phyloP scores from a whole-genome alignment of 2,329 filamentous ascomycete species.

The Pseudofabraea citricarpa region DNA sequence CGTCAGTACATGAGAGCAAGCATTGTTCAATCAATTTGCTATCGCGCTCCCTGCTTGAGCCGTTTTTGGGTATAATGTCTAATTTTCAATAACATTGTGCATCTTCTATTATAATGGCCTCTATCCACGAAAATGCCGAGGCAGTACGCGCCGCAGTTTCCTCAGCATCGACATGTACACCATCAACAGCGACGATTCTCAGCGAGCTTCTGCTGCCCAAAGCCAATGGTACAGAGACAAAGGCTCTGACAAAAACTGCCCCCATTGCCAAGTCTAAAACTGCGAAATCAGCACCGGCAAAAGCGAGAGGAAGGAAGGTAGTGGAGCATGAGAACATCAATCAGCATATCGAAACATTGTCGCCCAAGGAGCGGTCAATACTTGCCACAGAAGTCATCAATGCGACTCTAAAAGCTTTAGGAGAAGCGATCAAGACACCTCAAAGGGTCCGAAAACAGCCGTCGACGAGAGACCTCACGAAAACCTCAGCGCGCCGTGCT shows the following conservation, averaged over 20 bases:
- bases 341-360: conserved; percentile 33
- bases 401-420: conserved; percentile 60
- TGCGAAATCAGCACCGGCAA: conserved; percentile 18
- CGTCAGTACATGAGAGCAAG: background rate
- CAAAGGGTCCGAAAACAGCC: conserved; percentile 14
- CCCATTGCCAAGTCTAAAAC: conserved; percentile 12
- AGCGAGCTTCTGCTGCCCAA: conserved; percentile 40
- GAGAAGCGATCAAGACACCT: conserved; percentile 56
- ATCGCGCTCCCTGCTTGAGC: conserved; percentile 6
- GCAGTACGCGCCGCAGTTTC: conserved; percentile 41
- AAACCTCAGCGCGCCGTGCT: conserved; percentile 32
- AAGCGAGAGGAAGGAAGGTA: conserved; percentile 17
- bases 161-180: conserved; percentile 42
- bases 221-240: conserved; percentile 8
- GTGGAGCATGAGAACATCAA: conserved; percentile 28
- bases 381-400: conserved; percentile 74
- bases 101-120: conserved; percentile 32
- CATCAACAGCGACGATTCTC: conserved; percentile 38
- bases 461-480: conserved; percentile 30
- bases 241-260: background rate
- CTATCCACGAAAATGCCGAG: conserved; percentile 35
- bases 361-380: conserved; percentile 56
- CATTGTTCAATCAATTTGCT: background rate
- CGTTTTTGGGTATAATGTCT: conserved; percentile 27
- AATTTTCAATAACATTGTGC: conserved; percentile 21